Conservation (phyloP, 1,284 basidiomycete species). For the Sphagnurus paluster region DNA sequence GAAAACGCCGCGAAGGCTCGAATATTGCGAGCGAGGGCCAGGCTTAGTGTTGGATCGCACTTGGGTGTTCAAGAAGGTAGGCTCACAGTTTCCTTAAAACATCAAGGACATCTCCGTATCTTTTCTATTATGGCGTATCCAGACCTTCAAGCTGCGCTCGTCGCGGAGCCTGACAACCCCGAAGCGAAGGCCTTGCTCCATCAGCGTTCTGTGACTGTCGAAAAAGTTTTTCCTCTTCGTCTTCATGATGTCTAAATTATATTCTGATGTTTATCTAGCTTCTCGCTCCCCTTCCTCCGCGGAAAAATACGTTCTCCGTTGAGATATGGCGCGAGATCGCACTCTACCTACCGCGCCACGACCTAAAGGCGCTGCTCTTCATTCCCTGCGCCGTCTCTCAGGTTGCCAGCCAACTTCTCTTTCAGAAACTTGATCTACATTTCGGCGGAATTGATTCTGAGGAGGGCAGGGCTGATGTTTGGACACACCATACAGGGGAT, state of each 20-base stretch:
- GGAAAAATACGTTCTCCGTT: slow-evolving; percentile 52
- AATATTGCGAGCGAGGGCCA: slow-evolving; percentile 61
- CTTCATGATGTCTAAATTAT: background rate
- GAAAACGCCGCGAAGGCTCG: slow-evolving; percentile 58
- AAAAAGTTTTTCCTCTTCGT: slow-evolving; percentile 34
- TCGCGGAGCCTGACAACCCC: slow-evolving; percentile 64
- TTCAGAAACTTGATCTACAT: slow-evolving; percentile 62
- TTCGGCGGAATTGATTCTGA: slow-evolving; percentile 40
- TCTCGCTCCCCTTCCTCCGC: slow-evolving; percentile 31
- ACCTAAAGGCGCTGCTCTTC: slow-evolving; percentile 62
- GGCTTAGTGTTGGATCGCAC: slow-evolving; percentile 57
- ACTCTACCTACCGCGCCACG: slow-evolving; percentile 58
- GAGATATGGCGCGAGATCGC: slow-evolving; percentile 75
- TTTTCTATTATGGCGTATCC: slow-evolving; percentile 22
- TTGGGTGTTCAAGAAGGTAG: slow-evolving; percentile 67
- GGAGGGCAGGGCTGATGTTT: slow-evolving; percentile 27
- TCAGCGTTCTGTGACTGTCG: slow-evolving; percentile 44
- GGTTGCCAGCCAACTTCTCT: slow-evolving; percentile 66
- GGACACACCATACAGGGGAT: slow-evolving; percentile 16
- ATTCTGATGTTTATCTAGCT: slow-evolving; percentile 22
- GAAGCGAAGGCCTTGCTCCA: slow-evolving; percentile 64
- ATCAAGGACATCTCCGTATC: background rate
- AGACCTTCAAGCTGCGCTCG: slow-evolving; percentile 68
- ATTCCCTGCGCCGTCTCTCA: slow-evolving; percentile 67
- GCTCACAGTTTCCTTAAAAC: slow-evolving; percentile 18